Base-by-base conservation (phyloP, 1,284 basidiomycete species). In the Rhodotorula sp. region DNA sequence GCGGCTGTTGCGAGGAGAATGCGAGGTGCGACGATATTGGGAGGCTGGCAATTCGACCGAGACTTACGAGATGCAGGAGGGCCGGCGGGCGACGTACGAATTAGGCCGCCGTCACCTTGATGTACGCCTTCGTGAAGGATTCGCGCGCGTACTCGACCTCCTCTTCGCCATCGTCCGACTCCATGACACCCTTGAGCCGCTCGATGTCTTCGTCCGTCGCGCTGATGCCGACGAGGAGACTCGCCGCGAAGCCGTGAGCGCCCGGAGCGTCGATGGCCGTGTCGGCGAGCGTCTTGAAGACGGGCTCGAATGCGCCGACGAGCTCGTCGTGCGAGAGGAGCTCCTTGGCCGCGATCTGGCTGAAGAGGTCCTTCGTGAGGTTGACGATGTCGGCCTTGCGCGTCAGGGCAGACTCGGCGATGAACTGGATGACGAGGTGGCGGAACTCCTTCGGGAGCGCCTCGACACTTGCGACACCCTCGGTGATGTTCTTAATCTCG, bases 391-490 rank as follows among this genome's bases (percentile, higher is more conserved):
- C 86, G 80, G 90, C 87, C 84, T 95, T 97, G 77, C 88, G 87
- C 81, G 93, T 90, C 71, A 94, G 83, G 1, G 89, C 90, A 34
- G 81, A 83, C n/a, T 83, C 85, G 67, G 90, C 86, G 52, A 96
- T 83, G 81, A 88, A 88, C 78, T 91, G 88, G 74, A 95, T 87
- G 50, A 96, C 87, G 19, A 81, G 82, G 74, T 84, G 83, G 56
- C 89, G 88, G 79, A 90, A 86, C 67, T 86, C 84, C 27, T 84
- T 79, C 16, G 91, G 88, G 27, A 95, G 85, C 52, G 84, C 86
- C 64, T 86, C 85, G 82, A 96, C 91, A 82, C 93, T 92, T 66
- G 88, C 87, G 73, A 94, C 90, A 41, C 91, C 95, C 80, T 98
- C 94, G 57, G 88, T 87, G 69, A 97, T 81, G 79, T 90, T 90